Conservation (phyloP, 208 protist species). For the Zelonia costaricensis region DNA sequence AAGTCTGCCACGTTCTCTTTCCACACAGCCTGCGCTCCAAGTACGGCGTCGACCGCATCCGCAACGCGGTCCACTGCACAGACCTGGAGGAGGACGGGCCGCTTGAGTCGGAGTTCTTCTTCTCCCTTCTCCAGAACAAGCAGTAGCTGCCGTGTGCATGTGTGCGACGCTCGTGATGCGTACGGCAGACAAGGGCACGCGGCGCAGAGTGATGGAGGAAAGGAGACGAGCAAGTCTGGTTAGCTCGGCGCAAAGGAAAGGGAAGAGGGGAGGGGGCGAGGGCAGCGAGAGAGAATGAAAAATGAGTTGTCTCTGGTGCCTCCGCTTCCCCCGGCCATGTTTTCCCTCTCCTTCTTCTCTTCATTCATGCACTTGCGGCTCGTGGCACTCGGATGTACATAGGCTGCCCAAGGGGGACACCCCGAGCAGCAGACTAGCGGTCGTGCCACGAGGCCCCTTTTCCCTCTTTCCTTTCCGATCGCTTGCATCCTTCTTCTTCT, state of each 20-base stretch:
- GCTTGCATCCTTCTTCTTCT: too few species aligned
- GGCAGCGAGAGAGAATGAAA: too few species aligned
- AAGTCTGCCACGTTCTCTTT: conserved; percentile 90
- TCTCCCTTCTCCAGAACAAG: conserved; percentile 88
- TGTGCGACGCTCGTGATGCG: too few species aligned
- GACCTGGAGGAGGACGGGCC: conserved; percentile 96
- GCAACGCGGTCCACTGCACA: conserved; percentile 96
- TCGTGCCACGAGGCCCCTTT: background rate
- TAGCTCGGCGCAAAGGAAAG: too few species aligned
- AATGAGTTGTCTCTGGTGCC: background rate
- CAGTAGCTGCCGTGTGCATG: too few species aligned
- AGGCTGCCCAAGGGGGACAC: background rate
- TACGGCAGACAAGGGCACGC: background rate
- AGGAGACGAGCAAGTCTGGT: too few species aligned
- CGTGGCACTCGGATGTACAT: conserved; percentile 14
- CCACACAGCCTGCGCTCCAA: conserved; percentile 93
- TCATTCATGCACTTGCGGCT: background rate
- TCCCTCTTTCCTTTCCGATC: too few species aligned
- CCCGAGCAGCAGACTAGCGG: background rate
- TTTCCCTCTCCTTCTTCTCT: background rate
- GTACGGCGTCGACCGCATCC: conserved; percentile 86
- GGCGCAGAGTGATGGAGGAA: too few species aligned
- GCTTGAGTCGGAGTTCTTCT: conserved; percentile 95
- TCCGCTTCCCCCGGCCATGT: background rate
- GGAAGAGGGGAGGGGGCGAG: too few species aligned